Evolutionary conservation across 2,329 filamentous ascomycete genomes (phyloP), one percentile per base, ranked within the genome.

Genomic region (Paecilomyces sp.): DNA sequence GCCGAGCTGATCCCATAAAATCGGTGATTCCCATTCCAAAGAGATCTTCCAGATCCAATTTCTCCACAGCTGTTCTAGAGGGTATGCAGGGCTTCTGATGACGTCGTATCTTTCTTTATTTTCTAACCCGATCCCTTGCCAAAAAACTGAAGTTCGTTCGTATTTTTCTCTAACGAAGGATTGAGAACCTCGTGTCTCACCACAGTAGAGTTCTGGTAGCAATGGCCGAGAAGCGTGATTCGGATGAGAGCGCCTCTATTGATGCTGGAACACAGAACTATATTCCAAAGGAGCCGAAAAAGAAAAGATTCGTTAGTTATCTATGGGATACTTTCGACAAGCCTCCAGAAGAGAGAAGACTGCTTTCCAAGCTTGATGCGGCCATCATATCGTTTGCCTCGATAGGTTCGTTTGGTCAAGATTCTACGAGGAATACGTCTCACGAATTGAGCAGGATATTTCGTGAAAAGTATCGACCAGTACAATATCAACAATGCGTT

Each of bases 281-380:
- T 3, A 9, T 47, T 18, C n/a, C 13, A n/a, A n/a, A 47, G n/a
- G 18, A 8, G 1, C n/a, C 41, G 2, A 18, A 47, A 18, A 76
- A 75, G 62, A 63, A 69, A 8, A 80, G 68, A 71, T 82, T 79
- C 80, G 72, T 76, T 54, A 77, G 75, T 62, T 82, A 81, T 58
- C 69, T 83, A 54, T 83, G 80, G 80, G 81, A 83, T 68, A 80
- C 77, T 1, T 74, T 82, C 22, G 81, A 83, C 64, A 82, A 82
- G 62, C 74, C 77, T 1, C 78, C 76, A 0, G 76, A 82, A 59
- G 80, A 83, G 64, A 72, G 80, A 6, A 71, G 72, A 59, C 73
- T 83, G 51, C 65, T 82, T 30, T 80, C 80, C 62, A 82, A 82
- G 64, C 67, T 82, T 22, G 80, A 82, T 66, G 68, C 73, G 6